Evolutionary conservation across 2,329 filamentous ascomycete species (phyloP), one percentile per base, ranked within the genome.

Genomic region (Tolypocladium ophioglossoides): DNA sequence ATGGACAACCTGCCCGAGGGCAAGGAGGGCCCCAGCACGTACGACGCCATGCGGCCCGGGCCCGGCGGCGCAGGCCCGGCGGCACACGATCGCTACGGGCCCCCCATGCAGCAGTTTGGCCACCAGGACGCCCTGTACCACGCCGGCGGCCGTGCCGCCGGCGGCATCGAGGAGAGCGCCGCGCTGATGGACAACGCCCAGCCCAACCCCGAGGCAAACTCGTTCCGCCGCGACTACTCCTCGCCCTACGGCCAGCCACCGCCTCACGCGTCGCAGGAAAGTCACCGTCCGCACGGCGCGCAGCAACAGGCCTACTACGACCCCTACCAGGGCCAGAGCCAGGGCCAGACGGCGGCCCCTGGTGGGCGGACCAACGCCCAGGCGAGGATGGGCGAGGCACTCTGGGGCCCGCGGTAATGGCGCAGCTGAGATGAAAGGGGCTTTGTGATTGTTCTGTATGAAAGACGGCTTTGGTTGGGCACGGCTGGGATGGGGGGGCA

Each of bases 121-220:
- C 67, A 71, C 46, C 60, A 74, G 41, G 71, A 69, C 20, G 73
- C 72, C 55, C 69, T 70, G 2, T 64, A 62, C 34, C 62, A 73
- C 56, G 73, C 72, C 57, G 68, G 71, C 49, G 64, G 67, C 44
- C 68, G 34, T 12, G n/a, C 10, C n/a, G n/a, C n/a, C 12, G 27
- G 35, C 32, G 39, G 38, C 30, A 9, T 24, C 30, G 71, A 73
- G 22, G 72, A 79, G 63, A 72, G 68, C 37, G 69, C 67, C 4
- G 74, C 74, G 2, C 68, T 78, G 35, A 74, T 77, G 54, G 70
- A 71, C 2, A 53, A 69, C 50, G 66, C 66, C 2, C 67, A 69
- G 57, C 66, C 66, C 3, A 63, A 63, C 49, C 62, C 63, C 2
- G 58, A 62, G 20, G 49, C 50, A 1, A 54, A 53, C 35, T n/a